These are phyloP conservation scores for Phalaenopsis aphrodite DNA, from an alignment of 106 monocot species.

Conservation along the genomic window DNA sequence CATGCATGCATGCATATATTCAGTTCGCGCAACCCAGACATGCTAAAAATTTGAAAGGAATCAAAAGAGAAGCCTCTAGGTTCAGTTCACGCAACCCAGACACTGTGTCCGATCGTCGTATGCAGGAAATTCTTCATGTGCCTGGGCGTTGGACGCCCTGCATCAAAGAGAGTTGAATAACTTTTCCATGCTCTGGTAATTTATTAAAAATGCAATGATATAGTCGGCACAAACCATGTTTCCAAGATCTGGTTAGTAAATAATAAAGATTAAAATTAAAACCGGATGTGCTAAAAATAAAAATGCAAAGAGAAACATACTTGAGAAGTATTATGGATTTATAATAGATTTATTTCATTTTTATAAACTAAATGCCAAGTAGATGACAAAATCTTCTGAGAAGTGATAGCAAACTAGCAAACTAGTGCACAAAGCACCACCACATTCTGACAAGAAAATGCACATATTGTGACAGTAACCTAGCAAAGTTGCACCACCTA, in stretches of 20 bases:
- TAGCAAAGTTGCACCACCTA: neutral
- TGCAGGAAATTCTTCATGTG: too few species aligned
- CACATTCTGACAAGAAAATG: neutral
- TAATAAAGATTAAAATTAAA: neutral
- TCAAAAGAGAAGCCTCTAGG: too few species aligned
- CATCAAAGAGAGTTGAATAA: neutral
- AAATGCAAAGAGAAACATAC: neutral
- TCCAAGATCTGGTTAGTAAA: neutral
- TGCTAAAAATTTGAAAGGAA: too few species aligned
- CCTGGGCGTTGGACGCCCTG: too few species aligned
- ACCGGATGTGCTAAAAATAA: neutral
- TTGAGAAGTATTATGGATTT: neutral
- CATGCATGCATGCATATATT: too few species aligned
- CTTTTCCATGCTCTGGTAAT: neutral
- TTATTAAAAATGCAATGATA: neutral
- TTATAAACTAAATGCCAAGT: neutral
- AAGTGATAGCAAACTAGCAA: neutral
- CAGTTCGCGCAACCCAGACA: too few species aligned
- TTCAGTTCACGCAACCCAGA: too few species aligned
- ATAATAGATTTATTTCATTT: neutral
- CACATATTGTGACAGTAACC: neutral
- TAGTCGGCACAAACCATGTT: neutral
- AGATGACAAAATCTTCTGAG: neutral
- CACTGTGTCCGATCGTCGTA: too few species aligned
- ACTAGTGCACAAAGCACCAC: neutral